phyloP scores from a whole-genome alignment of 305 asterid genomes.

The Fraxinus ornus region DNA sequence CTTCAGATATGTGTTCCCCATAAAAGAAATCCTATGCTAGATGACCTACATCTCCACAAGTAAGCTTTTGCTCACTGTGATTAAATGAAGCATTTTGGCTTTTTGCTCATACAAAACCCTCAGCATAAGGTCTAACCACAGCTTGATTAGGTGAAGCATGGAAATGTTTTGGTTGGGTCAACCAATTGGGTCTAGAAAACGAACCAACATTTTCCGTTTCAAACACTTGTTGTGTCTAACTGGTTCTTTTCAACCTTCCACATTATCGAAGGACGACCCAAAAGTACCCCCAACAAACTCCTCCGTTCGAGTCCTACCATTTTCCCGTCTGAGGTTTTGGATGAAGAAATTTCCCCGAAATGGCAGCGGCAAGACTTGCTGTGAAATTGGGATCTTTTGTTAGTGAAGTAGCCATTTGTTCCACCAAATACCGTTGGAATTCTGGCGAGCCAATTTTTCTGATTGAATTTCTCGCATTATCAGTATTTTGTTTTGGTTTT shows the following conservation, averaged over 20 bases:
- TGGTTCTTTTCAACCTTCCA: not conserved
- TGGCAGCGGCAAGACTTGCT: conserved; percentile 72
- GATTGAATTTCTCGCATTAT: conserved; percentile 21
- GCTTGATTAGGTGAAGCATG: not conserved
- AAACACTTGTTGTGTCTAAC: not conserved
- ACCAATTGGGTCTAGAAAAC: not conserved
- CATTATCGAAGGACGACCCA: not conserved
- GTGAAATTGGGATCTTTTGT: conserved; percentile 66
- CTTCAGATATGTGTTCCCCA: not conserved
- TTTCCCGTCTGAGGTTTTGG: conserved; percentile 36
- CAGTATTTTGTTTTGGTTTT: conserved; percentile 27
- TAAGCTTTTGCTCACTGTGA: not conserved
- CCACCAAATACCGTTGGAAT: conserved; percentile 56
- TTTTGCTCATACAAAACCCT: not conserved
- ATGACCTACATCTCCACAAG: not conserved
- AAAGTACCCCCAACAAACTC: not conserved
- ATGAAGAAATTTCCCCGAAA: conserved; percentile 61
- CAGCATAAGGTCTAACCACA: not conserved
- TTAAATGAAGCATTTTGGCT: not conserved
- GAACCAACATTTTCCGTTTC: not conserved
- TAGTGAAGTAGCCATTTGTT: conserved; percentile 77
- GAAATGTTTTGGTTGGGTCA: not conserved
- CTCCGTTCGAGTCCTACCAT: conserved; percentile 23
- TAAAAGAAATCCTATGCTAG: not conserved
- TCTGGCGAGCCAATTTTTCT: conserved; percentile 35